Evolutionary conservation across 2,329 filamentous ascomycete species (phyloP).

Genomic region (Fusarium drepaniforme): DNA sequence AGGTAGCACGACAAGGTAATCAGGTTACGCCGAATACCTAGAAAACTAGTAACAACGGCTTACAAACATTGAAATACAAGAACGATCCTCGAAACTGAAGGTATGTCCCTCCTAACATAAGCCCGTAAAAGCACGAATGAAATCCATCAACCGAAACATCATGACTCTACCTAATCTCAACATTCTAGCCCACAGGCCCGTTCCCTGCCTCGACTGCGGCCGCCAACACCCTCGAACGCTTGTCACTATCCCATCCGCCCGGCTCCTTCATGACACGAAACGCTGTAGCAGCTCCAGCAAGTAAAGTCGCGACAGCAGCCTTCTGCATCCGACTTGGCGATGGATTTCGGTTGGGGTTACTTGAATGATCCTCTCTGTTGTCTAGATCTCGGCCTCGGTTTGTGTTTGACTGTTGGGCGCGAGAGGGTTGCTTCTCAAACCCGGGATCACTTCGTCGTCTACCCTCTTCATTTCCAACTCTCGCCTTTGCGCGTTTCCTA

Average conservation of each 20-base stretch:
- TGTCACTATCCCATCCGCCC: not conserved
- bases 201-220: not conserved
- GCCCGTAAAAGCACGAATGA: not conserved
- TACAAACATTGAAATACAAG: not conserved
- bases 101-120: not conserved
- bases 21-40: no score
- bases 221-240: not conserved
- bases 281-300: not conserved
- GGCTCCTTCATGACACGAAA: not conserved
- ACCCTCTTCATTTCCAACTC: not conserved
- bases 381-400: not conserved
- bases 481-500: not conserved
- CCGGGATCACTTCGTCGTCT: not conserved
- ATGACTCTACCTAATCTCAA: not conserved
- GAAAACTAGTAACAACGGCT: no score
- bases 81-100: not conserved
- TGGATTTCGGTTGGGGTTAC: not conserved
- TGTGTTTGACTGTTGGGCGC: not conserved
- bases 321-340: not conserved
- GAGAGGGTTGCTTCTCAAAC: not conserved
- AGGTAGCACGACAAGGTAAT: no score
- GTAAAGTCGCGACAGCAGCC: not conserved
- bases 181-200: not conserved
- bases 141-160: not conserved
- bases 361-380: not conserved